A percentile compares a stretch with the other conserved stretches of the same genome.
Conservation (phyloP, 2,329 filamentous ascomycete genomes). For the Ceratocystis cubensis region DNA sequence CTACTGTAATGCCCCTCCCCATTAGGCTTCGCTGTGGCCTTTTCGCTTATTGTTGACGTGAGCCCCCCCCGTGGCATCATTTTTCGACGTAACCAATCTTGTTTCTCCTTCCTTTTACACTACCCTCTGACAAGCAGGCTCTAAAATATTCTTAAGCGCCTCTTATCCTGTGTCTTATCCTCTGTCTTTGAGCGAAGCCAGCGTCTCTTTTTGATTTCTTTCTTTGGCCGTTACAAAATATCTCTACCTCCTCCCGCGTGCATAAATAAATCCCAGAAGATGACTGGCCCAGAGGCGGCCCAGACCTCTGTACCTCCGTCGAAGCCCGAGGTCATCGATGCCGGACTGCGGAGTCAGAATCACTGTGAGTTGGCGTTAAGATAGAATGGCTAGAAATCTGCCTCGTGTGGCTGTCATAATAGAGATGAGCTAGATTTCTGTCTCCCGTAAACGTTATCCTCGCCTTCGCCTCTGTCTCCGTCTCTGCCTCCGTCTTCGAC, state of each 20-base stretch:
- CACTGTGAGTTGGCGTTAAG: slow-evolving; percentile 46
- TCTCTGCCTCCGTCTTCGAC: slow-evolving; percentile 5
- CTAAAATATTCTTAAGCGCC: slow-evolving; percentile 7
- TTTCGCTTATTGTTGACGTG: not conserved
- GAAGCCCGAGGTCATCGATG: slow-evolving; percentile 39
- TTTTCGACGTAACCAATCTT: not conserved
- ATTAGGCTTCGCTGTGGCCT: not conserved
- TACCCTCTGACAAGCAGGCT: not conserved
- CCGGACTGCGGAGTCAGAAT: slow-evolving; percentile 67
- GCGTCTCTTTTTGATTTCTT: not conserved
- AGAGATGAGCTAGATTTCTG: no score
- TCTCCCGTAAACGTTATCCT: not conserved
- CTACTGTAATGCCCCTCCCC: not conserved
- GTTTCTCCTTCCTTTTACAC: not conserved
- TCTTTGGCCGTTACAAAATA: not conserved
- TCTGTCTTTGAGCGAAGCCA: not conserved
- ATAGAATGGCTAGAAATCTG: not conserved
- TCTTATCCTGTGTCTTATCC: not conserved
- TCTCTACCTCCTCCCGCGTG: not conserved
- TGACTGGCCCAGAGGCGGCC: slow-evolving; percentile 16
- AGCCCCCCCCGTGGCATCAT: not conserved
- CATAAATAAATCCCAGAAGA: not conserved
- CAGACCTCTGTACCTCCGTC: slow-evolving; percentile 18
- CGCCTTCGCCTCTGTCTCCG: slow-evolving; percentile 3
- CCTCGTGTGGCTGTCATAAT: no score